These are phyloP conservation scores for Daldinia caldariorum DNA, from an alignment of 495 filamentous ascomycete genomes.

Conservation along the genomic window DNA sequence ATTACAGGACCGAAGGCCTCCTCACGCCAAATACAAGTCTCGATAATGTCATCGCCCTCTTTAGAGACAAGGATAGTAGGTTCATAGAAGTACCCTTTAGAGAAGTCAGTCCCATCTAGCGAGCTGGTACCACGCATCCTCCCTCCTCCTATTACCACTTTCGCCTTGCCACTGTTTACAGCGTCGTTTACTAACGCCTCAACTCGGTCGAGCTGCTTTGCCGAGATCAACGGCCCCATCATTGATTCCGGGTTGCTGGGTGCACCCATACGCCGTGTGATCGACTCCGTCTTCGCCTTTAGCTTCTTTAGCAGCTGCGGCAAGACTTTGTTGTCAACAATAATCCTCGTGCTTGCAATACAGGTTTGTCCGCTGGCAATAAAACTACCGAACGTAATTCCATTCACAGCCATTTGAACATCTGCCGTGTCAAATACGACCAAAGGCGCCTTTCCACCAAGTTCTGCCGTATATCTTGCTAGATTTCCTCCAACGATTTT, in stretches of 20 bases:
- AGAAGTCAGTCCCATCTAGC: slow-evolving; percentile 51
- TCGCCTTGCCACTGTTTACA: slow-evolving; percentile 44
- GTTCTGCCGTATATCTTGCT: slow-evolving; percentile 65
- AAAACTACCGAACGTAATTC: slow-evolving; percentile 67
- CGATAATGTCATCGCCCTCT: slow-evolving; percentile 28
- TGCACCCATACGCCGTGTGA: slow-evolving; percentile 58
- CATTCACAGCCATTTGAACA: slow-evolving; percentile 63
- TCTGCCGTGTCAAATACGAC: slow-evolving; percentile 64
- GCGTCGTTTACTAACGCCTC: slow-evolving; percentile 52
- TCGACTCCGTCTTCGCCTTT: slow-evolving; percentile 52
- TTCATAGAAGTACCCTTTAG: slow-evolving; percentile 66
- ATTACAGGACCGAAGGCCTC: slow-evolving; percentile 65
- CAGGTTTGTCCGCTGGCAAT: slow-evolving; percentile 71
- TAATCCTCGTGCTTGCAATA: slow-evolving; percentile 67
- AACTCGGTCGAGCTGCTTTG: slow-evolving; percentile 51
- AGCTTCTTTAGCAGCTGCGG: slow-evolving; percentile 51
- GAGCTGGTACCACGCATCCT: slow-evolving; percentile 44
- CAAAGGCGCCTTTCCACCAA: slow-evolving; percentile 70
- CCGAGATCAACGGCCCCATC: slow-evolving; percentile 58
- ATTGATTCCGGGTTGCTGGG: slow-evolving; percentile 58
- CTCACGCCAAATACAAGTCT: slow-evolving; percentile 52
- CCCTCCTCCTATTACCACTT: slow-evolving; percentile 51
- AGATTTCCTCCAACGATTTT: slow-evolving; percentile 61
- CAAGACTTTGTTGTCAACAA: slow-evolving; percentile 62
- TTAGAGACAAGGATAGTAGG: slow-evolving; percentile 63